These are phyloP conservation scores for Harringtonia aguacate DNA, from an alignment of 2,329 filamentous ascomycete genomes.

Conservation along the genomic window DNA sequence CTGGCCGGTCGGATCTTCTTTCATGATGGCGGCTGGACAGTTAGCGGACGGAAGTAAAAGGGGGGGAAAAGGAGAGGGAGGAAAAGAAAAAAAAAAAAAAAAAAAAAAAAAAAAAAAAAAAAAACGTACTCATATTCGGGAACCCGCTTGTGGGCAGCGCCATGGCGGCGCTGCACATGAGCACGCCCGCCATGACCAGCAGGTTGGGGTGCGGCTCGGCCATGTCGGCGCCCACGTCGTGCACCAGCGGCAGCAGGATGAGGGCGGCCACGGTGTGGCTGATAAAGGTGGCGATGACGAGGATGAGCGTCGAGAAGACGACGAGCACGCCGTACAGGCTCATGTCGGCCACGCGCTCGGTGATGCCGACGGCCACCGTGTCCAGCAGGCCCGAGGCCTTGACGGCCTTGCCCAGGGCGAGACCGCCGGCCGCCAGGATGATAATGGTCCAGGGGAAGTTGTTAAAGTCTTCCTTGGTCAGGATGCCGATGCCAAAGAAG, in stretches of 20 bases:
- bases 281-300: slow-evolving; percentile 95
- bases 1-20: slow-evolving; percentile 89
- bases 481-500: slow-evolving; percentile 92
- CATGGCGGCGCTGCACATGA: slow-evolving; percentile 99
- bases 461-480: slow-evolving; percentile 99
- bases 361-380: slow-evolving; percentile 73
- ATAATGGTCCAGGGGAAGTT: slow-evolving; percentile 99
- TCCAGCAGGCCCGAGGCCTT: slow-evolving; percentile 86
- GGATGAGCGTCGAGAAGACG: slow-evolving; percentile 73
- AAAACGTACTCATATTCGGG: slow-evolving; percentile 95
- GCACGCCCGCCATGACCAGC: slow-evolving; percentile 84
- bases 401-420: slow-evolving; percentile 88
- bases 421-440: slow-evolving; percentile 86
- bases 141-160: slow-evolving; percentile 91
- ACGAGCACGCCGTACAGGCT: slow-evolving; percentile 78
- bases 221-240: slow-evolving; percentile 77
- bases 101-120: background rate
- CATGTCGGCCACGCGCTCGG: slow-evolving; percentile 60
- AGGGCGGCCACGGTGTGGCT: slow-evolving; percentile 93
- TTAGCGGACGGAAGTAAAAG: no score
- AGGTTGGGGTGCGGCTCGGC: slow-evolving; percentile 85
- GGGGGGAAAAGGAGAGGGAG: slow-evolving; percentile 13
- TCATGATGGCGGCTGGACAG: slow-evolving; percentile 84
- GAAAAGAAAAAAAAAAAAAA: slow-evolving; percentile 13
- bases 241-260: slow-evolving; percentile 86